Percentiles rank a stretch among this genome's conserved stretches.
Conservation (phyloP, 1,284 basidiomycete genomes). For the Microbotryum saponariae region DNA sequence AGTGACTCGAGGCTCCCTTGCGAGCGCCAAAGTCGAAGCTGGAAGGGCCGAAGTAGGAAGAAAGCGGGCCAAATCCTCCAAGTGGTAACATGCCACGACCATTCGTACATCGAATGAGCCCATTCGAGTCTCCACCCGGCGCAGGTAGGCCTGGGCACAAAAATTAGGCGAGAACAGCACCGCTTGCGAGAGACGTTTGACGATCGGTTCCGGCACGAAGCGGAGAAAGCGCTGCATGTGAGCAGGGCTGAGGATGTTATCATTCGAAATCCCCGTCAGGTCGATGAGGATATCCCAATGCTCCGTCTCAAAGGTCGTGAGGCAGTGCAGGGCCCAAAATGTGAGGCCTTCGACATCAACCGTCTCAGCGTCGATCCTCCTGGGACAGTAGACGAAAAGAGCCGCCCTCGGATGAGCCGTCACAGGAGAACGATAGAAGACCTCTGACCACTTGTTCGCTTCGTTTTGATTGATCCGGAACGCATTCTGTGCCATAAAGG, state of each 20-base stretch:
- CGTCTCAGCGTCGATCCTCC: conserved; percentile 63
- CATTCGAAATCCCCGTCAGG: conserved; percentile 19
- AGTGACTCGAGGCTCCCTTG: conserved; percentile 7
- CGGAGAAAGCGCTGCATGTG: conserved; percentile 19
- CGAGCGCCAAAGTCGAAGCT: conserved; percentile 4
- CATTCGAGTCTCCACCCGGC: neutral
- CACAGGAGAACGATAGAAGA: conserved; percentile 58
- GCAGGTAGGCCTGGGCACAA: conserved; percentile 13
- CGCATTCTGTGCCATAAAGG: conserved; percentile 61
- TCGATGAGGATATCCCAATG: conserved; percentile 29
- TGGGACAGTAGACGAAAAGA: conserved; percentile 46
- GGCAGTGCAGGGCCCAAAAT: conserved; percentile 37
- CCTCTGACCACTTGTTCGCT: conserved; percentile 52
- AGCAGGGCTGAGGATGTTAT: conserved; percentile 1
- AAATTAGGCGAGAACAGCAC: conserved; percentile 21
- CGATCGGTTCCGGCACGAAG: conserved; percentile 6
- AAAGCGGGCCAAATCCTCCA: conserved; percentile 16
- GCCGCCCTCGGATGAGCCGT: conserved; percentile 42
- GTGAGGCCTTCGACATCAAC: conserved; percentile 60
- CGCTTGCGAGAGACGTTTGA: conserved; percentile 8
- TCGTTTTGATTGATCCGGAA: conserved; percentile 46
- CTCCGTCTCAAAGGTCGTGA: conserved; percentile 42
- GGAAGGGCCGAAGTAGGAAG: conserved; percentile 2
- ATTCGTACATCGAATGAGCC: neutral
- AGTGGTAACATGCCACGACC: neutral